Percentiles rank a stretch among this genome's conserved stretches.
phyloP scores from a whole-genome alignment of 129 eudicot species.

The Saussurea involucrata region DNA sequence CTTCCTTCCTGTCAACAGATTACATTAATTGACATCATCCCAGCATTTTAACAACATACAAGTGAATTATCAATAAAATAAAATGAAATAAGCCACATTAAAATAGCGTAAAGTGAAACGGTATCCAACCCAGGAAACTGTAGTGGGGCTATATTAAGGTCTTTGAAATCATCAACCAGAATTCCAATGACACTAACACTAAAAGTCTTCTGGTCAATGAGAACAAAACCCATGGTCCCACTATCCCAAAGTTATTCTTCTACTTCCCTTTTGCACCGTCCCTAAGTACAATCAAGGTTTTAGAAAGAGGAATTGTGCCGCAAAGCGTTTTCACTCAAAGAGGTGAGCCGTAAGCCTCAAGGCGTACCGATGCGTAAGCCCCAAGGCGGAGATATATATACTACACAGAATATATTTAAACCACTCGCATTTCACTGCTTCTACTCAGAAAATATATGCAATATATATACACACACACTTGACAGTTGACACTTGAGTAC shows the following conservation, averaged over 20 bases:
- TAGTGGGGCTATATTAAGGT: not conserved
- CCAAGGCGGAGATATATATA: too few relatives aligned
- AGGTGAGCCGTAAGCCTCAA: too few relatives aligned
- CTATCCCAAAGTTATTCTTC: not conserved
- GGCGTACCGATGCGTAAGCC: too few relatives aligned
- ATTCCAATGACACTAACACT: not conserved
- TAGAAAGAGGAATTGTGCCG: too few relatives aligned
- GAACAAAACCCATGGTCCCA: not conserved
- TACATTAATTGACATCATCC: constrained; percentile 5
- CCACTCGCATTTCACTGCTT: too few relatives aligned
- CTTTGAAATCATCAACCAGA: not conserved
- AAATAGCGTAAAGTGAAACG: not conserved
- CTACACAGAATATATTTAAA: too few relatives aligned
- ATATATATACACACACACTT: too few relatives aligned
- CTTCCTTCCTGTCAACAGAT: constrained; percentile 42
- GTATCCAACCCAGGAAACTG: not conserved
- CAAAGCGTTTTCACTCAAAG: too few relatives aligned
- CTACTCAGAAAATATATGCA: too few relatives aligned
- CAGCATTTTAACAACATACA: not conserved
- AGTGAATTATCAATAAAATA: not conserved
- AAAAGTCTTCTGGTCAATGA: not conserved
- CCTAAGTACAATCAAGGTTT: not conserved
- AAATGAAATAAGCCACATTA: not conserved
- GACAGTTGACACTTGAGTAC: too few relatives aligned
- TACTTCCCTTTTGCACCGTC: not conserved